Evolutionary conservation across 495 filamentous ascomycete genomes (phyloP), one percentile per base, ranked within the genome.

Genomic region (Aspergillus affinis): DNA sequence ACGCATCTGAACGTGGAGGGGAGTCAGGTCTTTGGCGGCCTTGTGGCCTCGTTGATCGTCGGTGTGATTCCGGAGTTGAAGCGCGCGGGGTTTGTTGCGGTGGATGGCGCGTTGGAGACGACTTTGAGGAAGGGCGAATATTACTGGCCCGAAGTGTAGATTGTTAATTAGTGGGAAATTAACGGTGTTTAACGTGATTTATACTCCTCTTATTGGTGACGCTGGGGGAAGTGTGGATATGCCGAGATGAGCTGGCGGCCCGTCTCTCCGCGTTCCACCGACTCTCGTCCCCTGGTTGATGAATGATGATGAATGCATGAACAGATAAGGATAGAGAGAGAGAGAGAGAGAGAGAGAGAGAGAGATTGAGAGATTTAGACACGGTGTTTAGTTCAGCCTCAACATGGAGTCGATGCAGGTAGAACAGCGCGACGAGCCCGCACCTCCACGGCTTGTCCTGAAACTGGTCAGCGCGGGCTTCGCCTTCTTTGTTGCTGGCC

Each of bases 1-100:
- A 82, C 81, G 7, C 80, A 83, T 69, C 59, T 83, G 32, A 83
- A 81, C 56, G 54, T 52, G 2, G 60, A 61, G 32, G 80, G 79
- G 0, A 69, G 64, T 7, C 54, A 73, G 3, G 73, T 83, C 10
- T 83, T 83, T 65, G 80, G 79, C 0, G 72, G 73, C 2, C 70
- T 83, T 60, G 70, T 82, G 46, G 74, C 72, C 0, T 66, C 72
- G 55, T 61, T 84, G 52, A 66, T 82, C 50, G 53, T 61, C 0
- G 57, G 61, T 30, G 61, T 60, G 4, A 60, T 58, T 15, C 60
- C 68, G 0, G 48, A 55, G 17, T 46, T 79, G 55, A 55, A 60
- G 18, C n/a, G 32, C 9, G 53, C 60, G 19, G 64, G 62, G 45
- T 77, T 63, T 53, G 57, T 75, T 19, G 55, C 19, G 1, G 60